Evolutionary conservation across 306 rosid genomes (phyloP).

Genomic region (Dalbergia cultrata): DNA sequence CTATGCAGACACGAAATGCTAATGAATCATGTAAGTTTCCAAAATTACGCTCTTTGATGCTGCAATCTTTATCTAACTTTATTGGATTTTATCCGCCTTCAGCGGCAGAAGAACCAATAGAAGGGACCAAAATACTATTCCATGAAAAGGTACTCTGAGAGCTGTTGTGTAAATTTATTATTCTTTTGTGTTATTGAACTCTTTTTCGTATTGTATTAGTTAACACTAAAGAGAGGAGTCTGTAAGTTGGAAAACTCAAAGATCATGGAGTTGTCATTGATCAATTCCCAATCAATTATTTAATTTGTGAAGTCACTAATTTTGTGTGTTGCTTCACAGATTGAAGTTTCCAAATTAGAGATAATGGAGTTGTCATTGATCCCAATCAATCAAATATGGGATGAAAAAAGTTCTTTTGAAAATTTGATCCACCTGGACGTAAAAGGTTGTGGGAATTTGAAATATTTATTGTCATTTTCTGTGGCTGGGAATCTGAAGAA

Average conservation of each 20-base stretch:
- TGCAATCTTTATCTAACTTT: not conserved
- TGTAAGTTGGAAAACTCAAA: not conserved
- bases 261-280: no score
- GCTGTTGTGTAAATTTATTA: not conserved
- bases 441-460: constrained; percentile 21
- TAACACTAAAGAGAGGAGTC: not conserved
- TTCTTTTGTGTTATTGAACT: not conserved
- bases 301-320: not conserved
- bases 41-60: not conserved
- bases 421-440: constrained; percentile 38
- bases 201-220: not conserved
- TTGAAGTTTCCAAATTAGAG: constrained; percentile 38
- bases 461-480: constrained; percentile 11
- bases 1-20: not conserved
- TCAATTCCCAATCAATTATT: not conserved
- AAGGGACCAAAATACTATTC: not conserved
- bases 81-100: constrained; percentile 10
- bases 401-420: not conserved
- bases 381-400: constrained; percentile 28
- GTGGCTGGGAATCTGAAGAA: constrained; percentile 40
- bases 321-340: not conserved
- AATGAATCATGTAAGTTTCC: no score
- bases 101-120: not conserved
- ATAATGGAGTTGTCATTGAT: constrained; percentile 28
- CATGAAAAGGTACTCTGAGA: not conserved